Base-by-base conservation (phyloP, 2,329 filamentous ascomycete species). In the Cryphonectria japonica region DNA sequence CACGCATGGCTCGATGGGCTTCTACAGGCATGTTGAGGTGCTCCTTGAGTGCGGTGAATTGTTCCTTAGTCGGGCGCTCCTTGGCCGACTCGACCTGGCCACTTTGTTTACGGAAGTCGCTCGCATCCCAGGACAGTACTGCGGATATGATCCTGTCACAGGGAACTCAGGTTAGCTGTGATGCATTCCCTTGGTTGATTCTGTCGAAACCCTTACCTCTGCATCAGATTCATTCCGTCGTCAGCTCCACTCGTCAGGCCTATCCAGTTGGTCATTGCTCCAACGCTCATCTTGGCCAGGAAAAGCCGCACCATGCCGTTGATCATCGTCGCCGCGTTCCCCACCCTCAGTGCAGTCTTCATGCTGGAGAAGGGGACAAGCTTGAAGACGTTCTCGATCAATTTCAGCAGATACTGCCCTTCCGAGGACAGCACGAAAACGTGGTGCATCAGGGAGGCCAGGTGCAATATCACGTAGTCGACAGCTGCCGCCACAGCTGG, bases 261-360 rank as follows among this genome's bases (percentile, higher is more conserved):
- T 14, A 95, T 86, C 91, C 91, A 95, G 78, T 94, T 95, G 5
- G 93, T 93, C 66, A 95, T 81, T 9, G 89, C 89, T 1, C 89
- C 89, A 5, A 95, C 84, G 74, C 91, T 92, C 70, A 94, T 82
- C 80, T 96, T 96, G n/a, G 92, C 90, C 19, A 96, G 84, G 22
- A 95, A 84, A 22, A 95, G 82, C 68, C 85, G 87, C 78, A 93
- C 86, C 86, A 95, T 90, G 71, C 86, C 92, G 76, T 87, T 92
- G 69, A 95, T 90, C 93, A 96, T 95, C 29, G 89, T 92, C 0
- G 92, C 92, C 0, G 92, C 92, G 77, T 95, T 96, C 7, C 93
- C 91, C 19, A 95, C 86, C 57, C 89, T 88, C 4, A 96, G 82
- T 0, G 92, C 93, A 78, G 95, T 92, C 72, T 90, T 87, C 66